Base-by-base conservation (phyloP, 2,329 filamentous ascomycete genomes). In the Pestalotiopsis sp. region DNA sequence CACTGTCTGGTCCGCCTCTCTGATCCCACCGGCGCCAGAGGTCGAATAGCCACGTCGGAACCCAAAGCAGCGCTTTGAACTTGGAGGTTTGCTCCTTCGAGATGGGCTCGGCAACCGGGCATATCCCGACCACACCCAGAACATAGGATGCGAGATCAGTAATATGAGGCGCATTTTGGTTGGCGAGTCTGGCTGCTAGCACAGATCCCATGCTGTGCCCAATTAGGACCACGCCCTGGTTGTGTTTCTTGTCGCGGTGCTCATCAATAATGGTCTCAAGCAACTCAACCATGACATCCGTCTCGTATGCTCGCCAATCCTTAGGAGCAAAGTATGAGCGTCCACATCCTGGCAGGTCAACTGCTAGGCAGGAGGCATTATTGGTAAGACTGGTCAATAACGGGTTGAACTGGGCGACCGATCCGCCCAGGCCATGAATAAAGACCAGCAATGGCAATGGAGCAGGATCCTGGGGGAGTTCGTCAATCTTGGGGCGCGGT, bases 391-490 rank as follows among this genome's bases (percentile, higher is more conserved):
- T 96, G 22, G 89, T 91, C 17, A 98, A 81, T 4, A 98, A 82
- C 38, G 92, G 89, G 66, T 93, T 87, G 76, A 98, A 98, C 76
- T 98, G 96, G 11, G 94, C 91, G 26, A 94, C 87, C 0, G 93
- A 97, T 62, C 96, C 96, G n/a, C 95, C 96, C 10, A 98, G 85
- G 1, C 96, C 96, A 75, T 98, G 96, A 67, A 98, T 85, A 76
- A 97, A 97, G 57, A 98, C 94, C 3, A 98, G 82, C 10, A 99
- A 82, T 1, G 96, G 96, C 11, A 98, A 81, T 0, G 92, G 90
- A 0, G 87, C 85, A 1, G 93, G 92, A 69, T 89, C 85, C 56
- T 84, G 86, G 2, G 93, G 94, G 3, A 98, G 85, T 77, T 96
- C 92, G 68, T 90, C 88, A n/a, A 91, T 89, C 75, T 98, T 94